Evolutionary conservation across 345 rosid species (phyloP).

Genomic region (Lenwebbia sp.): DNA sequence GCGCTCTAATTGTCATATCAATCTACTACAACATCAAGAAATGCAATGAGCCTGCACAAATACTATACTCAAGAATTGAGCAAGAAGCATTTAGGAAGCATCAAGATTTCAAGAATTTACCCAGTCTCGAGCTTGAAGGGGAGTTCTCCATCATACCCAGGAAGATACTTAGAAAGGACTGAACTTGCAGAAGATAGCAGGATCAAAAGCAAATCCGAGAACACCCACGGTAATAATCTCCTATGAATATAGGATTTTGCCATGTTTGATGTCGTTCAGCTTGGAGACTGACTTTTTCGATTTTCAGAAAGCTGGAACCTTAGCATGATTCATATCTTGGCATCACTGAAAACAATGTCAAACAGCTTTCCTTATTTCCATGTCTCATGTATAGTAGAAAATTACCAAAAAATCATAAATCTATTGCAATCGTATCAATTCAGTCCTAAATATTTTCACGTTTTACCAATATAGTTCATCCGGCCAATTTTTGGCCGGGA

Average conservation of each 20-base stretch:
- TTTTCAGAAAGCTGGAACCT: not conserved
- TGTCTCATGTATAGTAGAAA: not conserved
- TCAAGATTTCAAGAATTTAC: not conserved
- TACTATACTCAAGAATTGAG: no score
- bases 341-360: not conserved
- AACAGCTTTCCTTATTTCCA: not conserved
- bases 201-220: not conserved
- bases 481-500: no score
- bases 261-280: not conserved
- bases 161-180: not conserved
- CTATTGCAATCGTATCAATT: no score
- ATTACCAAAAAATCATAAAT: no score
- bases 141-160: constrained; percentile 12
- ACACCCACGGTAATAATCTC: not conserved
- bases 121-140: constrained; percentile 26
- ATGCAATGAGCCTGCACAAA: not conserved
- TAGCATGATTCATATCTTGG: not conserved
- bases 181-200: not conserved
- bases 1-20: not conserved
- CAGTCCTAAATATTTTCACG: no score
- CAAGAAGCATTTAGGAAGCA: not conserved
- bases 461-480: no score
- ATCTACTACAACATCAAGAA: no score
- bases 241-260: not conserved
- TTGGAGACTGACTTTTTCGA: not conserved